phyloP scores from a whole-genome alignment of 345 rosid species.

The Luvunga scandens region DNA sequence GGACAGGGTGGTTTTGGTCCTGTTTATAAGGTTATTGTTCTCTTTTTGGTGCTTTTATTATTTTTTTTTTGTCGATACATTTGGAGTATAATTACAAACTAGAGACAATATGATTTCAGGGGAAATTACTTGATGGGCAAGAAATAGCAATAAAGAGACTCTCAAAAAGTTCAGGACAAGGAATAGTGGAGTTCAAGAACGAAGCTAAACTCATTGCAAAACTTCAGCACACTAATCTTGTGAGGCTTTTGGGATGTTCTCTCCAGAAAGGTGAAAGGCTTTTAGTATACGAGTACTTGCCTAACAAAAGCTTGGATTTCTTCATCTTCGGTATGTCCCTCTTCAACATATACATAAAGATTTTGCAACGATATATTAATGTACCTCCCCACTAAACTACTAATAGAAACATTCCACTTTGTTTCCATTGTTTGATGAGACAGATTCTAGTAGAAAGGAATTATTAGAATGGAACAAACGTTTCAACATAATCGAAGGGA shows the following conservation, averaged over 20 bases:
- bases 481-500: neutral
- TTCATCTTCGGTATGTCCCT: neutral
- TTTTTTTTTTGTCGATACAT: too few species aligned
- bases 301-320: neutral
- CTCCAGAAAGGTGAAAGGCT: neutral
- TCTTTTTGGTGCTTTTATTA: too few species aligned
- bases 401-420: neutral
- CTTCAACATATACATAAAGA: neutral
- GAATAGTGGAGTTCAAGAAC: constrained; percentile 9
- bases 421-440: neutral
- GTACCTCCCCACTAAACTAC: neutral
- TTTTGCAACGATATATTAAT: neutral
- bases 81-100: neutral
- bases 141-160: constrained; percentile 5
- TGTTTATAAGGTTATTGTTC: neutral
- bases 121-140: neutral
- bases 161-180: neutral
- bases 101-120: neutral
- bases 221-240: constrained; percentile 8
- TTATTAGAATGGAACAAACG: neutral
- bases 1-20: constrained; percentile 16
- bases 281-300: neutral
- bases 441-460: neutral
- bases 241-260: constrained; percentile 4
- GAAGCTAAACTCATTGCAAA: neutral